Percentiles rank a stretch among this genome's conserved stretches.
phyloP scores from a whole-genome alignment of 805 yeast genomes.

The Candida nonsorbophila region DNA sequence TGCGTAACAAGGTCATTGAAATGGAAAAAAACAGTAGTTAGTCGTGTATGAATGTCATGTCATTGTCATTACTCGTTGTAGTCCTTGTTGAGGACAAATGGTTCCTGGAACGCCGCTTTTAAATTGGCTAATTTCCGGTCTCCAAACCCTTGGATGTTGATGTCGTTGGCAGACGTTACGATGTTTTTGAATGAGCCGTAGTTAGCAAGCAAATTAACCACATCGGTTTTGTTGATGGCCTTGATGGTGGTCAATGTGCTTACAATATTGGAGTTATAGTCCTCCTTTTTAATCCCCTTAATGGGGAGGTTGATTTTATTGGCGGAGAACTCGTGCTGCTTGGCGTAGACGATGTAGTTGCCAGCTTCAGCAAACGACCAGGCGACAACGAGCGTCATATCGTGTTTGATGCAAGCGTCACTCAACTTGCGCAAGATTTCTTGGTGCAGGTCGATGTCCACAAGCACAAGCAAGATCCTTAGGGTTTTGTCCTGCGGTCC shows the following conservation, averaged over 20 bases:
- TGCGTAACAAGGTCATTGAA: constrained; percentile 48
- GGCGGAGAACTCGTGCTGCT: constrained; percentile 32
- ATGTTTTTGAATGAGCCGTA: constrained; percentile 40
- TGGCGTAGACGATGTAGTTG: constrained; percentile 34
- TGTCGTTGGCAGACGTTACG: constrained; percentile 23
- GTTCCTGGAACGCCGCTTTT: constrained; percentile 39
- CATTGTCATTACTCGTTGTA: not conserved
- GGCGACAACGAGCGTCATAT: constrained; percentile 43
- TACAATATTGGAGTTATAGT: constrained; percentile 40
- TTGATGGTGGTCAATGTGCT: constrained; percentile 42
- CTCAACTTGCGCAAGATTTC: constrained; percentile 43
- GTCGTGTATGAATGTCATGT: not conserved
- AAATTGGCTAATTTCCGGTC: constrained; percentile 38
- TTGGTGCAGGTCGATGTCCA: constrained; percentile 58
- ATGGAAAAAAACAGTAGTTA: constrained; percentile 29
- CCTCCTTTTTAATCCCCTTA: constrained; percentile 38
- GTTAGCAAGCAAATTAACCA: constrained; percentile 45
- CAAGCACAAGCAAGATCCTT: constrained; percentile 55
- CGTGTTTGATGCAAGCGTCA: constrained; percentile 45
- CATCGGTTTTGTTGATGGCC: constrained; percentile 51
- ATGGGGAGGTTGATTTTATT: constrained; percentile 22
- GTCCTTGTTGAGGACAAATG: constrained; percentile 38
- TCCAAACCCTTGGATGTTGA: constrained; percentile 45
- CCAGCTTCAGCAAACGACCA: constrained; percentile 50
- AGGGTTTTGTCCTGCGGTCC: constrained; percentile 35